Percentiles rank a stretch among this genome's conserved stretches.
Conservation (phyloP, 768 basidiomycete genomes). For the Termitomyces sp. region DNA sequence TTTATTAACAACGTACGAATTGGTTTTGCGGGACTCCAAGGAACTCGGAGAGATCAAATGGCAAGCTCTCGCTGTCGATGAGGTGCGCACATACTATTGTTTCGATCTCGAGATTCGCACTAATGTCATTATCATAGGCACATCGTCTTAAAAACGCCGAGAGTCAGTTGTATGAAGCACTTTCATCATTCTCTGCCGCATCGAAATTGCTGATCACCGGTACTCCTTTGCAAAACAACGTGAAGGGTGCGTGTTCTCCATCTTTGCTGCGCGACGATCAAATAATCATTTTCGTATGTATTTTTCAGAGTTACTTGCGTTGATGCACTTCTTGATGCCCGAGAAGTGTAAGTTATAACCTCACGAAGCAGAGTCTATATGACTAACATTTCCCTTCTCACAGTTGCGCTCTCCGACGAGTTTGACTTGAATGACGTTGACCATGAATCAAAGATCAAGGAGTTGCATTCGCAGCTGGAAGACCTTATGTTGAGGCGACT, state of each 20-base stretch:
- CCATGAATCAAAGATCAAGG: constrained; percentile 93
- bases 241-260: constrained; percentile 64
- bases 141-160: constrained; percentile 98
- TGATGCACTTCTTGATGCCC: constrained; percentile 99
- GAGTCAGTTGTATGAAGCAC: constrained; percentile 92
- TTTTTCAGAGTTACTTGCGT: constrained; percentile 75
- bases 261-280: not conserved
- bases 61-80: constrained; percentile 95
- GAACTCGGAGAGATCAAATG: constrained; percentile 93
- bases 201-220: constrained; percentile 97
- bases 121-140: constrained; percentile 46
- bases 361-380: not conserved
- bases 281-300: not conserved
- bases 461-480: constrained; percentile 89
- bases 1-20: constrained; percentile 93
- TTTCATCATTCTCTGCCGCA: constrained; percentile 82
- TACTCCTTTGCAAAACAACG: constrained; percentile 97
- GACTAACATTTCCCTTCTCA: constrained; percentile 5
- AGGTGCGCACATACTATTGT: constrained; percentile 43
- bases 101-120: not conserved
- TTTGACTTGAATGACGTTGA: constrained; percentile 93
- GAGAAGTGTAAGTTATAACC: constrained; percentile 74
- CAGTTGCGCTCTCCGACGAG: constrained; percentile 90
- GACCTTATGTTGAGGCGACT: constrained; percentile 91
- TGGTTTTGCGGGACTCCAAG: constrained; percentile 84